phyloP scores from a whole-genome alignment of 2,329 filamentous ascomycete genomes.

The Paecilomyces dactylethromorphus region DNA sequence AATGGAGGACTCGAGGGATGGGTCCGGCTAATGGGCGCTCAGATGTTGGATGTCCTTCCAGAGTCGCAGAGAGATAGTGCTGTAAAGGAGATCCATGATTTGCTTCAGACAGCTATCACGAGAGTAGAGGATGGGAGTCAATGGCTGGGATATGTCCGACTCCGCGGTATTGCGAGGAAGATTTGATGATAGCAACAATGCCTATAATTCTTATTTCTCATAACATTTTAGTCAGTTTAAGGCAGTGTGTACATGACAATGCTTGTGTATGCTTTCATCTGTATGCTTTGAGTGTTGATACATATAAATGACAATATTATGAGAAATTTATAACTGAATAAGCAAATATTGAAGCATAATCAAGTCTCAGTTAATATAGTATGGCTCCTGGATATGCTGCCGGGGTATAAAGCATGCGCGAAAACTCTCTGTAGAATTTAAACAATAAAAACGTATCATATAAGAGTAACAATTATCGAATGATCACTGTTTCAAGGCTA shows the following conservation, averaged over 20 bases:
- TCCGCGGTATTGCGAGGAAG: conserved; percentile 36
- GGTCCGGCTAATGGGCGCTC: conserved; percentile 57
- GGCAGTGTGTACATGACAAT: too few species aligned
- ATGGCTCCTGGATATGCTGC: neutral
- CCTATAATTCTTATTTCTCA: too few species aligned
- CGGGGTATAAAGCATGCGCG: neutral
- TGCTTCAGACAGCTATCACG: conserved; percentile 50
- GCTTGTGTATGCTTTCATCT: too few species aligned
- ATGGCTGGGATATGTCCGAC: conserved; percentile 43
- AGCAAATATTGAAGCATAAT: neutral
- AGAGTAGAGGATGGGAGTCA: conserved; percentile 52
- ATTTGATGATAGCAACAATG: conserved; percentile 2
- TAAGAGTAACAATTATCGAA: neutral
- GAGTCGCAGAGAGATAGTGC: conserved; percentile 45
- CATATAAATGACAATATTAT: neutral
- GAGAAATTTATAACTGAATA: neutral
- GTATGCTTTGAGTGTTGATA: neutral
- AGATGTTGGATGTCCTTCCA: conserved; percentile 50
- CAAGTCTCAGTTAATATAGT: neutral
- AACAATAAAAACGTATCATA: neutral
- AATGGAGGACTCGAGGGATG: conserved; percentile 58
- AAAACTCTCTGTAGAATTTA: neutral
- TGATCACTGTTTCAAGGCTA: neutral
- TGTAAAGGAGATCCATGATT: conserved; percentile 49
- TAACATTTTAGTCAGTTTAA: too few species aligned